phyloP scores from a whole-genome alignment of 1,284 basidiomycete genomes.

The Amylostereum chailletii region DNA sequence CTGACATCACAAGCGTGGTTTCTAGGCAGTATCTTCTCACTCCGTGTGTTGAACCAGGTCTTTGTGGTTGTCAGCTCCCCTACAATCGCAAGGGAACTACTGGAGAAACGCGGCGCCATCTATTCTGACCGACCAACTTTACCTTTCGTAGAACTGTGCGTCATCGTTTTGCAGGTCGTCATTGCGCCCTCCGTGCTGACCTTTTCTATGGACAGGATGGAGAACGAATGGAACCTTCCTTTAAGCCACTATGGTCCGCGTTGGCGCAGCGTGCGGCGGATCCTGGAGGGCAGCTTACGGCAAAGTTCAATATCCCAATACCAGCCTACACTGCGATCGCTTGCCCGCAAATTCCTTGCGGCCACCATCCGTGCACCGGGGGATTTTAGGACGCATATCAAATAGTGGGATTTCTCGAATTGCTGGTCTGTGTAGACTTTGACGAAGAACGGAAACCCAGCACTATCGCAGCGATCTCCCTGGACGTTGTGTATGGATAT shows the following conservation, averaged over 20 bases:
- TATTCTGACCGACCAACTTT: constrained; percentile 13
- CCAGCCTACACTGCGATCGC: background rate
- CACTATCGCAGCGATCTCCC: background rate
- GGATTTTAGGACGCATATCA: background rate
- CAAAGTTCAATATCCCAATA: background rate
- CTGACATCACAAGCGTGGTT: too few relatives aligned
- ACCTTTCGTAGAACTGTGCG: background rate
- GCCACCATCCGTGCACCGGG: background rate
- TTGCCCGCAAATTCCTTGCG: background rate
- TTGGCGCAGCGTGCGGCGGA: background rate
- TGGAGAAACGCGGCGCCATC: constrained; percentile 11
- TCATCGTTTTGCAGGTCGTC: background rate
- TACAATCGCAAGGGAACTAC: constrained; percentile 10
- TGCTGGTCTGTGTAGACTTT: background rate
- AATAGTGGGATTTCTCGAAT: background rate
- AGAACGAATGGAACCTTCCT: background rate
- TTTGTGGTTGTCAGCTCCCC: constrained; percentile 11
- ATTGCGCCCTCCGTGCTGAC: background rate
- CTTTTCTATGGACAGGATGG: background rate
- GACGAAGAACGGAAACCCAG: background rate
- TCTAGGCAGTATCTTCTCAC: constrained; percentile 6
- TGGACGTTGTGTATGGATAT: background rate
- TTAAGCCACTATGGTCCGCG: background rate
- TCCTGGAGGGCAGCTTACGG: background rate
- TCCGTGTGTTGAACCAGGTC: constrained; percentile 8